These are phyloP conservation scores for Bretschneidera sinensis DNA, from an alignment of 345 rosid species.

Conservation along the genomic window DNA sequence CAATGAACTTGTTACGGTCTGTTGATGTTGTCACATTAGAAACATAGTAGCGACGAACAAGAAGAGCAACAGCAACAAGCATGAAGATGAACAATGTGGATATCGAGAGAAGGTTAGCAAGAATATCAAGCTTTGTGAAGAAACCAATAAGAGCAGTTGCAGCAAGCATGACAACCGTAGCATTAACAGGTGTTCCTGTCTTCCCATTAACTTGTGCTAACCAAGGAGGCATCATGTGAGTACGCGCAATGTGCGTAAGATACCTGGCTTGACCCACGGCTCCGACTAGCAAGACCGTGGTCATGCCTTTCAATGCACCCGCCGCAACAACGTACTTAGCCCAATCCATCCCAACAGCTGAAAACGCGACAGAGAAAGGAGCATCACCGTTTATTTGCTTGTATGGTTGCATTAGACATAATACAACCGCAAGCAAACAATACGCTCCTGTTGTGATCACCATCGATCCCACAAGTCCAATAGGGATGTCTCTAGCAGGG, in stretches of 20 bases:
- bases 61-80: conserved; percentile 67
- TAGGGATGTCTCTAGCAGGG: conserved; percentile 72
- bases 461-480: conserved; percentile 86
- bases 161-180: conserved; percentile 53
- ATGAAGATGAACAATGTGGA: conserved; percentile 79
- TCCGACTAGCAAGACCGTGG: conserved; percentile 64
- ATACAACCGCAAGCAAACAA: conserved; percentile 48
- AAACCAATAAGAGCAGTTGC: conserved; percentile 65
- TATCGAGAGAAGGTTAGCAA: conserved; percentile 62
- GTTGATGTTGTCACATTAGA: conserved; percentile 38
- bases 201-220: conserved; percentile 51
- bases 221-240: conserved; percentile 94
- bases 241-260: conserved; percentile 78
- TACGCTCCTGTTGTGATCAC: conserved; percentile 40
- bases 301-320: conserved; percentile 85
- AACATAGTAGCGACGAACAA: conserved; percentile 71
- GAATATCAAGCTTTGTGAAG: conserved; percentile 56
- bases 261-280: conserved; percentile 83
- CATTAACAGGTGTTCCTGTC: conserved; percentile 76
- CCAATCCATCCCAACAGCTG: conserved; percentile 62
- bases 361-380: conserved; percentile 69
- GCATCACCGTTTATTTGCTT: conserved; percentile 44
- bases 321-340: conserved; percentile 79
- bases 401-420: conserved; percentile 67
- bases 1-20: conserved; percentile 41